Conservation (phyloP, 163 green algal genomes). For the Volvox carteri region DNA sequence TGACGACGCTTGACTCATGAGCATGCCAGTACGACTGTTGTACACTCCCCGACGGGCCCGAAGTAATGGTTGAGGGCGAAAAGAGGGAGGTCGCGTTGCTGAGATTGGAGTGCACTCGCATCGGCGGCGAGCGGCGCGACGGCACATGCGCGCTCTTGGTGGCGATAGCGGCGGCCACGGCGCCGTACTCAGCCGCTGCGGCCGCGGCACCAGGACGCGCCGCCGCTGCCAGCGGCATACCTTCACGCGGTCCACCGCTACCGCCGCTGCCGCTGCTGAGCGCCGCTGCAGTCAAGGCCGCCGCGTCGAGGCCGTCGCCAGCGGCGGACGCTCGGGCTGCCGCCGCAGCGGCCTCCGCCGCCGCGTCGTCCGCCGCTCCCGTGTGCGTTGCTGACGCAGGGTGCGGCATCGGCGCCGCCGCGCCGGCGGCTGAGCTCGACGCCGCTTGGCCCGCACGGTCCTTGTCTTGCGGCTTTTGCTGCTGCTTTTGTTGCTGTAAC, state of each 20-base stretch:
- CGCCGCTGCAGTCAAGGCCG: no score
- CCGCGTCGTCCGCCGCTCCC: neutral
- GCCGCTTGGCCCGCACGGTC: no score
- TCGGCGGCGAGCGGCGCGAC: neutral
- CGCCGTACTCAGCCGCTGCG: constrained; percentile 32
- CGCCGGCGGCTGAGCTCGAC: no score
- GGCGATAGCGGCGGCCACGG: constrained; percentile 23
- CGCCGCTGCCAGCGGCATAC: neutral
- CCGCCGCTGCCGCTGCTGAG: neutral
- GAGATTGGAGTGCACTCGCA: constrained; percentile 5
- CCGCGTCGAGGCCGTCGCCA: neutral
- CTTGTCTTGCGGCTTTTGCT: neutral
- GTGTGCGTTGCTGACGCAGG: neutral
- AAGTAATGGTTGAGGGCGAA: neutral
- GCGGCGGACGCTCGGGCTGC: neutral
- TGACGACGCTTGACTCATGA: constrained; percentile 13
- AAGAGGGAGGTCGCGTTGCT: constrained; percentile 40
- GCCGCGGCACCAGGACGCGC: neutral
- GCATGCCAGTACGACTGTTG: neutral
- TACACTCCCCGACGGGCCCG: neutral
- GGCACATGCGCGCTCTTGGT: neutral
- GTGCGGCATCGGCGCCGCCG: neutral
- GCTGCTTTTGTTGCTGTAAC: neutral
- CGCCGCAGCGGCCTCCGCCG: neutral
- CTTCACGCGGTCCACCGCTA: neutral